A percentile compares a stretch with the other conserved stretches of the same genome.
phyloP scores from a whole-genome alignment of 2,329 filamentous ascomycete genomes.

The Aspergillus glaucus region DNA sequence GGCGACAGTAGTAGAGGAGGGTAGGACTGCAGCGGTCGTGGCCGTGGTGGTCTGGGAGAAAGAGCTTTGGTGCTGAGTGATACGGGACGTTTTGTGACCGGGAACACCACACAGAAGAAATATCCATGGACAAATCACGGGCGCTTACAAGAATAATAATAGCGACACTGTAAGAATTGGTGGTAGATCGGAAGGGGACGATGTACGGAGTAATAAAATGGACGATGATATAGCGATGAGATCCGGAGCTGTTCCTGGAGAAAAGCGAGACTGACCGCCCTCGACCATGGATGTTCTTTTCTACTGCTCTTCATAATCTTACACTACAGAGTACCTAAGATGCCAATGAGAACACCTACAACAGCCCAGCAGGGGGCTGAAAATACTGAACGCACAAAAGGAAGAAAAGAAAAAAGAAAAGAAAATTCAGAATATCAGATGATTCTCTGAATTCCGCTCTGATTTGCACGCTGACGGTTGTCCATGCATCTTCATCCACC shows the following conservation, averaged over 20 bases:
- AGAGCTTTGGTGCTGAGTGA: conserved; percentile 2
- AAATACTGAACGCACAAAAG: neutral
- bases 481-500: neutral
- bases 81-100: conserved; percentile 10
- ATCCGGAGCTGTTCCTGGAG: neutral
- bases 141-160: neutral
- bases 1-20: neutral
- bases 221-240: neutral
- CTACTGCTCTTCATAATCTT: neutral
- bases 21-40: neutral
- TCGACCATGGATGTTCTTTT: neutral
- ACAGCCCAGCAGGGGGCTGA: neutral
- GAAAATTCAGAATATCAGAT: neutral
- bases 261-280: neutral
- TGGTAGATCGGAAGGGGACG: neutral
- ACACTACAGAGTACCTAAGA: neutral
- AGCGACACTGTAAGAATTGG: neutral
- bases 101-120: conserved; percentile 11
- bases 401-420: neutral
- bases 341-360: neutral
- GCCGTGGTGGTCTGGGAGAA: conserved; percentile 2
- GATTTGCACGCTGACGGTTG: neutral
- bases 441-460: neutral
- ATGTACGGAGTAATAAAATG: neutral
- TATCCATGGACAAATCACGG: conserved; percentile 14